Percentiles rank a stretch among this genome's conserved stretches.
phyloP scores from a whole-genome alignment of 495 filamentous ascomycete species.

The Ramalina peruviana region DNA sequence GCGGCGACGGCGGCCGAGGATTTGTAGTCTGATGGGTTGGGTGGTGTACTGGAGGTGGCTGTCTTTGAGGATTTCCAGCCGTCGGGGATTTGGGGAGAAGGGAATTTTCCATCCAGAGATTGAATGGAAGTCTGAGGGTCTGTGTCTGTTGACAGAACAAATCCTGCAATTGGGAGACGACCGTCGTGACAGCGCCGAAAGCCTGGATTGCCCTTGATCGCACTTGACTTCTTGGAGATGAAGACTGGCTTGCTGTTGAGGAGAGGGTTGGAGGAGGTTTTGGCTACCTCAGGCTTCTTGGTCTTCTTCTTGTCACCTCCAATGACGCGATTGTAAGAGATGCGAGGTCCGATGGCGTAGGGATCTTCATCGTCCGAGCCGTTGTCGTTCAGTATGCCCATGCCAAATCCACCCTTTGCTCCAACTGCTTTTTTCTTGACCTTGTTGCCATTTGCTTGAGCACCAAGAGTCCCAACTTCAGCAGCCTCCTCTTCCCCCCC shows the following conservation, averaged over 20 bases:
- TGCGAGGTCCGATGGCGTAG: slow-evolving; percentile 80
- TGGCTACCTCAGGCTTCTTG: slow-evolving; percentile 32
- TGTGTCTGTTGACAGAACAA: slow-evolving; percentile 48
- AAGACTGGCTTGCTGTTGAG: slow-evolving; percentile 59
- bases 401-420: slow-evolving; percentile 58
- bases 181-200: slow-evolving; percentile 81
- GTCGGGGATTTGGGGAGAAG: slow-evolving; percentile 58
- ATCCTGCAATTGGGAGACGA: slow-evolving; percentile 72
- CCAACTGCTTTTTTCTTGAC: slow-evolving; percentile 36
- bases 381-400: slow-evolving; percentile 84
- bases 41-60: slow-evolving; percentile 11
- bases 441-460: slow-evolving; percentile 8
- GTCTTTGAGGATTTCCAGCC: slow-evolving; percentile 62
- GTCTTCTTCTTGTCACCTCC: slow-evolving; percentile 81
- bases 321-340: slow-evolving; percentile 77
- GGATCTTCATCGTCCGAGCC: slow-evolving; percentile 97
- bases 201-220: slow-evolving; percentile 39
- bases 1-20: slow-evolving; percentile 65
- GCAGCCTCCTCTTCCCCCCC: slow-evolving; percentile 33
- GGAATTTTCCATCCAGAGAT: slow-evolving; percentile 47
- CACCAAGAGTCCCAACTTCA: slow-evolving; percentile 27
- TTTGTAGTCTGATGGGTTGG: slow-evolving; percentile 33
- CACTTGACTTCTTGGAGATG: slow-evolving; percentile 55
- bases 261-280: slow-evolving; percentile 45
- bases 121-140: slow-evolving; percentile 41